These are phyloP conservation scores for Aspergillus ochraceus DNA, from an alignment of 2,329 filamentous ascomycete species.

Conservation along the genomic window DNA sequence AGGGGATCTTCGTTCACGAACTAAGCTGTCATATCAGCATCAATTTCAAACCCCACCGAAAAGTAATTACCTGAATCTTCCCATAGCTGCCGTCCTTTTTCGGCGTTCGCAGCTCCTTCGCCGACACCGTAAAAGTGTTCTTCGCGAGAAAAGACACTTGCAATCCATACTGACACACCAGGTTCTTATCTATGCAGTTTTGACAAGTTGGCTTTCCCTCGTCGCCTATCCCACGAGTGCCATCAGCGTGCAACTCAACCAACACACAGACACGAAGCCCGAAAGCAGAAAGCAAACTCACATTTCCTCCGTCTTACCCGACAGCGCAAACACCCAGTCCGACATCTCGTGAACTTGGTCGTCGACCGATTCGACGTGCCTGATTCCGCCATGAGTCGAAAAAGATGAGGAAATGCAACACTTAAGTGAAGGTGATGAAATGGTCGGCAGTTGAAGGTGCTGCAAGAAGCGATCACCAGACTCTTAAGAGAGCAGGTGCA, in stretches of 20 bases:
- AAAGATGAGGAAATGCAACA: not conserved
- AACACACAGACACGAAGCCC: not conserved
- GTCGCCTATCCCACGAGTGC: constrained; percentile 43
- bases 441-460: no score
- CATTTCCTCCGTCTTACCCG: constrained; percentile 52
- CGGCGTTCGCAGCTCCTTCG: constrained; percentile 12
- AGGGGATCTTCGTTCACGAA: constrained; percentile 27
- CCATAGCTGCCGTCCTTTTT: constrained; percentile 13
- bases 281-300: constrained; percentile 22
- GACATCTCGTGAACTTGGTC: constrained; percentile 21
- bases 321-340: constrained; percentile 53
- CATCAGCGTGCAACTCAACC: not conserved
- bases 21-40: constrained; percentile 10
- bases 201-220: constrained; percentile 53
- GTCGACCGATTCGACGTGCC: not conserved
- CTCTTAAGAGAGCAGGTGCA: not conserved
- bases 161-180: constrained; percentile 52
- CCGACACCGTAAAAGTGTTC: constrained; percentile 46
- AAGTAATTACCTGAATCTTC: constrained; percentile 19
- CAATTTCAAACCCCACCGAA: not conserved
- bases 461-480: no score
- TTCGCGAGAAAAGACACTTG: constrained; percentile 51
- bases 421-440: not conserved
- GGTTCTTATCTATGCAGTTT: constrained; percentile 49
- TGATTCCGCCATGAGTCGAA: not conserved